phyloP scores from a whole-genome alignment of 768 basidiomycete species.

The Boletus fagicola region DNA sequence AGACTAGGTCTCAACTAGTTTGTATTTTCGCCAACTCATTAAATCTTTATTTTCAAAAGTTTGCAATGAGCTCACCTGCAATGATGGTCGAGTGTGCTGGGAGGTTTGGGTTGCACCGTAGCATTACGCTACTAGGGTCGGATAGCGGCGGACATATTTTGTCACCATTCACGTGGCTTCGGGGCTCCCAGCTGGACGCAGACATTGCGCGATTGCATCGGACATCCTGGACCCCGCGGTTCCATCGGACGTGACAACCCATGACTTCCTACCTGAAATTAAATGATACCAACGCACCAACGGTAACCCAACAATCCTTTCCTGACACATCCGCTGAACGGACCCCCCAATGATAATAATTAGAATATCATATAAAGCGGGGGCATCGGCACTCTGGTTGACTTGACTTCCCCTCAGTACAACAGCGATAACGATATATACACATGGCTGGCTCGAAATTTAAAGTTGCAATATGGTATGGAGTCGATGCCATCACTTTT shows the following conservation, averaged over 20 bases:
- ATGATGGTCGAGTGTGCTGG: background rate
- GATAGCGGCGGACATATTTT: background rate
- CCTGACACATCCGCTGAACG: background rate
- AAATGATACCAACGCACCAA: background rate
- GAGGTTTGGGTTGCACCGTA: background rate
- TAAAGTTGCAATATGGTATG: constrained; percentile 31
- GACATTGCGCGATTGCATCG: constrained; percentile 26
- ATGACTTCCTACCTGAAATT: constrained; percentile 7
- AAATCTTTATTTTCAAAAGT: background rate
- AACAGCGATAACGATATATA: background rate
- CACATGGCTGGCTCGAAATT: constrained; percentile 24
- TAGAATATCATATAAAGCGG: background rate
- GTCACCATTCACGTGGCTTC: background rate
- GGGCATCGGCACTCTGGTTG: background rate
- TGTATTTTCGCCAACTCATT: background rate
- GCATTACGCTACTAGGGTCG: background rate
- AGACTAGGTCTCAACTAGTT: background rate
- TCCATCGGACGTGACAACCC: constrained; percentile 19
- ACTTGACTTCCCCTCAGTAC: background rate
- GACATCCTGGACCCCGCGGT: constrained; percentile 18
- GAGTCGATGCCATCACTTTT: background rate
- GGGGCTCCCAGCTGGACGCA: background rate
- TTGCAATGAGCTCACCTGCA: background rate
- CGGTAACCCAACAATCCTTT: background rate
- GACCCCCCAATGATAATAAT: background rate